Evolutionary conservation across 2,329 filamentous ascomycete species (phyloP).

Genomic region (Bertia moriformis): DNA sequence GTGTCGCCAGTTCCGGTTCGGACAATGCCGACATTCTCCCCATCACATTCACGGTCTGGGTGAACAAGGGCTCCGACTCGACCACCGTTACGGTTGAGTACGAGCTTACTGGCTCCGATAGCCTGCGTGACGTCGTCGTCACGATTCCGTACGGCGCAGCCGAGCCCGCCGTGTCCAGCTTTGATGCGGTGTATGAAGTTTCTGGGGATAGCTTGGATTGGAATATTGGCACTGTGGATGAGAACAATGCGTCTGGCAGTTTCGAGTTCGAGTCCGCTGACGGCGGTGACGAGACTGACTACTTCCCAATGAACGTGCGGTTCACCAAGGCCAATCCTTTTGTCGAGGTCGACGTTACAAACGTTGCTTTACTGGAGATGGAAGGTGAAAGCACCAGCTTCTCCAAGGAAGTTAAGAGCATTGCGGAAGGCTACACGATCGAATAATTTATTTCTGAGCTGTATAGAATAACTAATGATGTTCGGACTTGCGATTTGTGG

Average conservation of each 20-base stretch:
- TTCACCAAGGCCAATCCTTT: constrained; percentile 80
- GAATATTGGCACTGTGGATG: constrained; percentile 75
- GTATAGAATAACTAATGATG: constrained; percentile 20
- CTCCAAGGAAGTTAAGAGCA: constrained; percentile 25
- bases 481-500: constrained; percentile 14
- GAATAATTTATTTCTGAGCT: constrained; percentile 16
- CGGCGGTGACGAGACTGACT: constrained; percentile 76
- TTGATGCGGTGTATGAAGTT: constrained; percentile 87
- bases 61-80: constrained; percentile 69
- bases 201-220: constrained; percentile 86
- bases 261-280: constrained; percentile 85
- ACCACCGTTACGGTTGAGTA: constrained; percentile 91
- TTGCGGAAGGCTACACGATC: constrained; percentile 25
- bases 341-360: constrained; percentile 76
- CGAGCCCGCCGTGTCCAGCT: constrained; percentile 81
- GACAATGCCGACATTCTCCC: constrained; percentile 72
- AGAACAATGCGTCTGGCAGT: constrained; percentile 67
- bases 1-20: constrained; percentile 57
- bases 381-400: constrained; percentile 24
- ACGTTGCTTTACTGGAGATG: constrained; percentile 24
- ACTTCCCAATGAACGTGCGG: constrained; percentile 90
- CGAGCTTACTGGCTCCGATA: constrained; percentile 69
- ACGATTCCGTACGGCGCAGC: constrained; percentile 72
- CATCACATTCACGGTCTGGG: constrained; percentile 95
- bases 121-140: constrained; percentile 71